Percentiles rank a stretch among this genome's conserved stretches.
These are phyloP conservation scores for Backusella tuberculispora DNA, from an alignment of 192 early-diverging fungal species.

Conservation along the genomic window DNA sequence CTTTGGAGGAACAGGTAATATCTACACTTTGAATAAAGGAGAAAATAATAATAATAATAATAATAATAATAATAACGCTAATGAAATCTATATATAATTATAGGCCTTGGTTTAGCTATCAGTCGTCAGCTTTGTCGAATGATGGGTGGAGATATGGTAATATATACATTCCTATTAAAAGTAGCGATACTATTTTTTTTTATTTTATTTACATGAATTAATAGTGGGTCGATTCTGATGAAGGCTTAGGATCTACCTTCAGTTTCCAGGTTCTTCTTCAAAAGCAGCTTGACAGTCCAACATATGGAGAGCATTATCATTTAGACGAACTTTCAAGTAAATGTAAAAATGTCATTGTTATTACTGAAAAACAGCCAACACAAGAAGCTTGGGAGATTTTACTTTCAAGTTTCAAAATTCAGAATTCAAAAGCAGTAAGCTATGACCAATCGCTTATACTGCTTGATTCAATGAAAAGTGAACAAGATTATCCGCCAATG, in stretches of 20 bases:
- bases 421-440: background rate
- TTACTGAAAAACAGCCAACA: background rate
- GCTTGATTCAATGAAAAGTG: background rate
- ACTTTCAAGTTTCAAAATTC: constrained; percentile 13
- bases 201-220: background rate
- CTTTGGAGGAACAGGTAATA: constrained; percentile 61
- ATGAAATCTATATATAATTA: background rate
- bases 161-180: background rate
- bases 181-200: background rate
- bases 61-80: too few species aligned
- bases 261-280: constrained; percentile 50
- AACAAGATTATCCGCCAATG: background rate
- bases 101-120: constrained; percentile 69
- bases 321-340: constrained; percentile 10
- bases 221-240: constrained; percentile 50
- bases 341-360: background rate
- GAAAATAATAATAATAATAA: too few species aligned
- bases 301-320: constrained; percentile 17
- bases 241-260: constrained; percentile 74
- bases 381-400: background rate
- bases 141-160: constrained; percentile 67
- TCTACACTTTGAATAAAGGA: background rate
- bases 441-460: background rate
- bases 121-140: constrained; percentile 56
- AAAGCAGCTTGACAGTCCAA: constrained; percentile 12